These are phyloP conservation scores for Casaregolazyma suthepensis DNA, from an alignment of 1,139 yeast genomes.

Conservation along the genomic window DNA sequence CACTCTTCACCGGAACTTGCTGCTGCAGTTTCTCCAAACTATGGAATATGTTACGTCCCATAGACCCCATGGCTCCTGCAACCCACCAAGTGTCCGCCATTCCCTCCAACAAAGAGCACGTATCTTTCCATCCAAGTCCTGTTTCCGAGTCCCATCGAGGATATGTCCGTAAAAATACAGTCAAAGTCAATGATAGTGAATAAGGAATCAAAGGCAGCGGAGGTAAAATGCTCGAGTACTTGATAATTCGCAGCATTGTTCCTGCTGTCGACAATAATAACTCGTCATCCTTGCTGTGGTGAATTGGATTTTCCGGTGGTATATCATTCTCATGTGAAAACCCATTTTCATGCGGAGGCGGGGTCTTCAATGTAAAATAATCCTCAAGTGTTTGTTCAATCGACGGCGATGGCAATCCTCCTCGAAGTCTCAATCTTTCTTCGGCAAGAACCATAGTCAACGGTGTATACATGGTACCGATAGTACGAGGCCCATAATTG, in stretches of 20 bases:
- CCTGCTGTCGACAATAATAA: constrained; percentile 28
- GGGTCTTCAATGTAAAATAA: constrained; percentile 4
- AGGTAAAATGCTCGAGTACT: constrained; percentile 22
- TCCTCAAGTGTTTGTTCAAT: constrained; percentile 7
- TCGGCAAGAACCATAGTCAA: constrained; percentile 23
- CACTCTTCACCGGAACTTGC: constrained; percentile 7
- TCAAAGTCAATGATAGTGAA: constrained; percentile 31
- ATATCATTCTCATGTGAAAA: not conserved
- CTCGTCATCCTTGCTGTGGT: constrained; percentile 11
- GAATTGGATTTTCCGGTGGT: constrained; percentile 5
- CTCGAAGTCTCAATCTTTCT: constrained; percentile 12
- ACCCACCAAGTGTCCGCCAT: constrained; percentile 35
- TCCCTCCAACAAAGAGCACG: constrained; percentile 26
- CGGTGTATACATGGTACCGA: constrained; percentile 21
- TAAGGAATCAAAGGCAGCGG: constrained; percentile 33
- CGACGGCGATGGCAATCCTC: constrained; percentile 5
- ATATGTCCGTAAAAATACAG: constrained; percentile 31
- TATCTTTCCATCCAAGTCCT: constrained; percentile 28
- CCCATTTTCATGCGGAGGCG: constrained; percentile 3
- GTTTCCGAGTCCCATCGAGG: constrained; percentile 28
- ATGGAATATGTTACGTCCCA: constrained; percentile 32
- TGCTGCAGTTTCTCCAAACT: constrained; percentile 21
- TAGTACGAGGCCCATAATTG: constrained; percentile 9
- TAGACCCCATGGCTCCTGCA: constrained; percentile 34
- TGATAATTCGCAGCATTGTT: constrained; percentile 27